phyloP scores from a whole-genome alignment of 176 grass and related monocot species.

The Themeda triandra region DNA sequence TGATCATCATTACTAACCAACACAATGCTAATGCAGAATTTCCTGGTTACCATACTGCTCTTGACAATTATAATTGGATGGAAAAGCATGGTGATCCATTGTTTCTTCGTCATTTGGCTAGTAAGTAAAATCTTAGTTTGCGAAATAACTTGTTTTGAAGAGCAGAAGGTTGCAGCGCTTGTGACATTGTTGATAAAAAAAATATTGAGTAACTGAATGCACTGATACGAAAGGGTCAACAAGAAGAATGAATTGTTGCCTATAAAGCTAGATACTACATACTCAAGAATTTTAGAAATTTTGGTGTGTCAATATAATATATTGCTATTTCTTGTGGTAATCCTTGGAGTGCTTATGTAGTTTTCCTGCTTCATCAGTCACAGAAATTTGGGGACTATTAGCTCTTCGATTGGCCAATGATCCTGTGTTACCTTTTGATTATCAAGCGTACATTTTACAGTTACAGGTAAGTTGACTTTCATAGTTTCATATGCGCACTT shows the following conservation, averaged over 20 bases:
- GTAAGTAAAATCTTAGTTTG: constrained; percentile 45
- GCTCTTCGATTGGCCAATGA: constrained; percentile 80
- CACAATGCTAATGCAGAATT: constrained; percentile 69
- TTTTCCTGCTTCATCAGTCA: constrained; percentile 50
- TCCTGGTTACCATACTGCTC: constrained; percentile 87
- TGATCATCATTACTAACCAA: constrained; percentile 16
- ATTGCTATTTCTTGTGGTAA: not conserved
- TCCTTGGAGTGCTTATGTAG: constrained; percentile 9
- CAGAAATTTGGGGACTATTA: constrained; percentile 87
- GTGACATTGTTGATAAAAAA: not conserved
- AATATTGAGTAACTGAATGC: not conserved
- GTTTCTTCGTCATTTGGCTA: constrained; percentile 86
- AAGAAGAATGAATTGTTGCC: constrained; percentile 7
- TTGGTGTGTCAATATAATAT: not conserved
- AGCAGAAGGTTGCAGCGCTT: not conserved
- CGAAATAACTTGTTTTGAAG: not conserved
- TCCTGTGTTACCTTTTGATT: constrained; percentile 83
- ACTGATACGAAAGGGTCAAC: not conserved
- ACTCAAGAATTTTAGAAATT: not conserved
- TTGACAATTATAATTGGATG: constrained; percentile 81
- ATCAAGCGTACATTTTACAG: constrained; percentile 62
- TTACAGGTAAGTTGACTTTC: constrained; percentile 52
- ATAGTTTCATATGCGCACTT: not conserved
- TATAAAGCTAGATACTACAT: not conserved
- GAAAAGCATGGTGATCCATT: constrained; percentile 79